Evolutionary conservation across 1,139 yeast genomes (phyloP).

Genomic region (Zhuliangozyma parablackwelliae): DNA sequence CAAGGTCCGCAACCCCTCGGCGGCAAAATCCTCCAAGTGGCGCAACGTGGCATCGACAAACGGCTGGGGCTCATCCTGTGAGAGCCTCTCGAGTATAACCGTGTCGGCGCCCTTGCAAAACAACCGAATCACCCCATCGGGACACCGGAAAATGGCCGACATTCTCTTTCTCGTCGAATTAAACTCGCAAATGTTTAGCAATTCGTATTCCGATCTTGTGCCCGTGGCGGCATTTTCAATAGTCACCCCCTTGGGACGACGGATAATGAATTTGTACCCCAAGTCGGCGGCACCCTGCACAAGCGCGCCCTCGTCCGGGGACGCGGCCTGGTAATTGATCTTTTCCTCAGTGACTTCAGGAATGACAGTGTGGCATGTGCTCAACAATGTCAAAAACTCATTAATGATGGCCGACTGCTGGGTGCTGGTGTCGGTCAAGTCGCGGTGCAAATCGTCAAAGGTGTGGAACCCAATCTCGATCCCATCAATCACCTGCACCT

Average conservation of each 20-base stretch:
- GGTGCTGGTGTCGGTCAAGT: slow-evolving; percentile 34
- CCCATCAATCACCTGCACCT: slow-evolving; percentile 68
- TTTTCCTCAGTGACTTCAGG: slow-evolving; percentile 68
- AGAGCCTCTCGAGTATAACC: slow-evolving; percentile 81
- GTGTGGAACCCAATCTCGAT: slow-evolving; percentile 77
- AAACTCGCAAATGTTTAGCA: slow-evolving; percentile 90
- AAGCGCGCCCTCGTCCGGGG: slow-evolving; percentile 98
- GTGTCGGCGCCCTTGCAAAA: slow-evolving; percentile 98
- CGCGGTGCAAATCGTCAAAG: slow-evolving; percentile 58
- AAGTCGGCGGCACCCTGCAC: slow-evolving; percentile 89
- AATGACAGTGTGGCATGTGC: slow-evolving; percentile 96
- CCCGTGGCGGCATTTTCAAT: slow-evolving; percentile 48
- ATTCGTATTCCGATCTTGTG: slow-evolving; percentile 51
- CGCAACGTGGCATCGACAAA: slow-evolving; percentile 77
- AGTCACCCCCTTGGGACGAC: slow-evolving; percentile 81
- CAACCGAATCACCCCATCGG: slow-evolving; percentile 85
- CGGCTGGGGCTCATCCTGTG: slow-evolving; percentile 61
- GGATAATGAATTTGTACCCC: slow-evolving; percentile 78
- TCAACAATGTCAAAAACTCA: slow-evolving; percentile 76
- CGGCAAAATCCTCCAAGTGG: slow-evolving; percentile 94
- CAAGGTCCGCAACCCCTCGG: slow-evolving; percentile 90
- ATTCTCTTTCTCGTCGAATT: slow-evolving; percentile 96
- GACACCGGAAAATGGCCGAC: slow-evolving; percentile 92
- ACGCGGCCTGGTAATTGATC: slow-evolving; percentile 95
- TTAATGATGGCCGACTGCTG: slow-evolving; percentile 65